Evolutionary conservation across 768 basidiomycete species (phyloP), one percentile per base, ranked within the genome.

Genomic region (Phlebiopsis flavidoalba): DNA sequence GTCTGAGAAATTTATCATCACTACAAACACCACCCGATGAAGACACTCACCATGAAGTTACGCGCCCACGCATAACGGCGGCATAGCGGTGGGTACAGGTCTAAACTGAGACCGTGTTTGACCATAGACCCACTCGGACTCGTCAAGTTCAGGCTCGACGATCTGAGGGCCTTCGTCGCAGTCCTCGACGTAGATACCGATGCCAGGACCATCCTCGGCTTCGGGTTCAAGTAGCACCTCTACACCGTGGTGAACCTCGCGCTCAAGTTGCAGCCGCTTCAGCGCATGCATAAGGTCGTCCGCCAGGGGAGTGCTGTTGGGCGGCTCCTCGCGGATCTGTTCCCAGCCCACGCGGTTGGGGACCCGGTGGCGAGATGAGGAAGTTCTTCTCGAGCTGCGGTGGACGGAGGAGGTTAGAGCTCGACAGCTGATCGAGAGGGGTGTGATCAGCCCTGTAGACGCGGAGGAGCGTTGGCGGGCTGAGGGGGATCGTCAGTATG

Each of bases 321-420:
- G 96, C 17, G 93, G 92, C 8, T 95, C 94, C 73, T 98, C 96
- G 53, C 78, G 78, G 59, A 95, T 83, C 22, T 83, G 93, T 69
- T 97, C 94, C 97, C 97, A 99, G 2, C 95, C 97, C 1, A 95
- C 87, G 0, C n/a, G 97, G 97, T 0, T 97, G 97, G 0, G 95
- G 97, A 5, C 97, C 97, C 3, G 97, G 97, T 0, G 97, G 97
- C 0, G 97, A 98, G 64, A 99, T 95, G 51, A 99, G 81, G 75
- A 98, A 98, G 75, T 98, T 98, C 75, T 93, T 93, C 66, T 95
- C 90, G 43, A 87, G 65, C 0, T 81, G 75, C 0, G 96, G 96
- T 0, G 95, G 93, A 46, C 80, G 83, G 37, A 95, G 82, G 67
- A 87, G 85, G 66, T 80, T 76, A 59, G 67, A 67, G 33, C 64